These are phyloP conservation scores for Pistacia integerrima DNA, from an alignment of 345 rosid species.

Conservation along the genomic window DNA sequence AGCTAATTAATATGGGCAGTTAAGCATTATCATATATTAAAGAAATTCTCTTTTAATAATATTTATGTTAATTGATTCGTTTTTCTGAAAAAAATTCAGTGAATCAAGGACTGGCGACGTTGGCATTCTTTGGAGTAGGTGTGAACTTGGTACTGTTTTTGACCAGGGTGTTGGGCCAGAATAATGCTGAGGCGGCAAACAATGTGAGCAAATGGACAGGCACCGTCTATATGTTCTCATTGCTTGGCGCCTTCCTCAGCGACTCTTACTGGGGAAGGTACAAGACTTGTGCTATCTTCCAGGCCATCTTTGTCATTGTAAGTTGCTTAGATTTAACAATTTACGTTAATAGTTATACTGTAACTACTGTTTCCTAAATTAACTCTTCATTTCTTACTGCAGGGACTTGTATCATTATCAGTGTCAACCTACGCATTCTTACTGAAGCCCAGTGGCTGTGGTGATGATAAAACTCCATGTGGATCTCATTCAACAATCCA, in stretches of 20 bases:
- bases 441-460: slow-evolving; percentile 78
- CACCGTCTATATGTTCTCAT: slow-evolving; percentile 90
- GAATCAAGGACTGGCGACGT: slow-evolving; percentile 93
- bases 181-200: slow-evolving; percentile 93
- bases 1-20: background rate
- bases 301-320: slow-evolving; percentile 82
- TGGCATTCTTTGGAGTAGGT: slow-evolving; percentile 94
- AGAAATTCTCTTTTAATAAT: background rate
- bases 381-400: background rate
- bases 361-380: no score
- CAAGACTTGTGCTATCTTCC: slow-evolving; percentile 92
- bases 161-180: slow-evolving; percentile 84
- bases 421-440: slow-evolving; percentile 54
- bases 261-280: slow-evolving; percentile 98
- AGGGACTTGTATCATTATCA: slow-evolving; percentile 80
- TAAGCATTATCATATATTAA: background rate
- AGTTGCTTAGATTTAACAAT: slow-evolving; percentile 19
- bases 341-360: no score
- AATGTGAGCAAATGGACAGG: slow-evolving; percentile 99
- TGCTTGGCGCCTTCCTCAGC: slow-evolving; percentile 95
- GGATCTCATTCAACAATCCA: slow-evolving; percentile 65
- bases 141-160: slow-evolving; percentile 88
- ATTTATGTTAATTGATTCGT: background rate
- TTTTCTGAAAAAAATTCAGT: slow-evolving; percentile 37
- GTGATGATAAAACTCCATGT: slow-evolving; percentile 57